These are phyloP conservation scores for Diaporthe citriasiana DNA, from an alignment of 2,329 filamentous ascomycete genomes.

Conservation along the genomic window DNA sequence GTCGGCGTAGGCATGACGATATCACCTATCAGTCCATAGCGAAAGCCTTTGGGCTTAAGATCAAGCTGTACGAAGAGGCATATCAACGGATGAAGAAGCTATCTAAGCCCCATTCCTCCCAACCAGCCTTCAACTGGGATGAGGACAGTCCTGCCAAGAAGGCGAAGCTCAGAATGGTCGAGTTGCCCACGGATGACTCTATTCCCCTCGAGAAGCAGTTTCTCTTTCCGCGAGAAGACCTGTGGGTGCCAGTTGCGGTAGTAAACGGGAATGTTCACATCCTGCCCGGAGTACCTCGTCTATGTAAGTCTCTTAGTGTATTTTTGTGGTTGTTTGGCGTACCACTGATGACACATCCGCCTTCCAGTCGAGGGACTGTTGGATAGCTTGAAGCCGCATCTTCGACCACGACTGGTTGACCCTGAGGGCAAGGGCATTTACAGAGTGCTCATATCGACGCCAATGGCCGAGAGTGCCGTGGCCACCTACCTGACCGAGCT, in stretches of 20 bases:
- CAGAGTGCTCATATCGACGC: conserved; percentile 87
- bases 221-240: conserved; percentile 81
- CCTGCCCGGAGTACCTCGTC: conserved; percentile 86
- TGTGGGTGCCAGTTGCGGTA: conserved; percentile 92
- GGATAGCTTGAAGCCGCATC: conserved; percentile 78
- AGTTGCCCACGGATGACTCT: conserved; percentile 81
- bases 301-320: conserved; percentile 67
- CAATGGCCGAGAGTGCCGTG: conserved; percentile 86
- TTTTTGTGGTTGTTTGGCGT: background rate
- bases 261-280: conserved; percentile 97
- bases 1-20: conserved; percentile 82
- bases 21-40: conserved; percentile 97
- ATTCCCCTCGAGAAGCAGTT: conserved; percentile 78
- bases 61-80: conserved; percentile 83
- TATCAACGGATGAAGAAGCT: conserved; percentile 87
- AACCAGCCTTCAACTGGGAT: conserved; percentile 87
- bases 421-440: conserved; percentile 85
- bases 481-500: conserved; percentile 87
- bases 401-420: conserved; percentile 80
- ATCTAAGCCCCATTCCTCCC: conserved; percentile 78
- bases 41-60: conserved; percentile 83
- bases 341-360: background rate
- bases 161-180: conserved; percentile 92
- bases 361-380: conserved; percentile 78
- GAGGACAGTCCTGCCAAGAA: conserved; percentile 81